Conservation (phyloP, 2,329 filamentous ascomycete genomes). For the Xylaria sp. region DNA sequence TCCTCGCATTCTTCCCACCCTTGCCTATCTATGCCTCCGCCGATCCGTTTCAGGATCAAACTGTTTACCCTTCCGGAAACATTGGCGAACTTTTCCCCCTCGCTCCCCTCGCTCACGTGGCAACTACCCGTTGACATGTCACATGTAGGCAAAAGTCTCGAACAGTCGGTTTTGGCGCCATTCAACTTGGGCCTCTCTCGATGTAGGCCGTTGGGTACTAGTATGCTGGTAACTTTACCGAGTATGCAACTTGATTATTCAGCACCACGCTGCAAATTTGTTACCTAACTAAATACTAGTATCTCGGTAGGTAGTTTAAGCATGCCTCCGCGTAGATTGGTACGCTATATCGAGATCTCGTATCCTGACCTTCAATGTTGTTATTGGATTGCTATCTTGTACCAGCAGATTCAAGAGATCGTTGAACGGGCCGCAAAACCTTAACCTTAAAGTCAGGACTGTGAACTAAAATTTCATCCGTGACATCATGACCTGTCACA, state of each 20-base stretch:
- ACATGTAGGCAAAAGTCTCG: conserved; percentile 20
- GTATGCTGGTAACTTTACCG: too few relatives aligned
- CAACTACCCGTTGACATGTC: conserved; percentile 23
- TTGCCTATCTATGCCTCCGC: conserved; percentile 9
- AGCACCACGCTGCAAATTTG: not conserved
- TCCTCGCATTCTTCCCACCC: conserved; percentile 7
- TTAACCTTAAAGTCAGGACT: not conserved
- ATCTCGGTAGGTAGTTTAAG: too few relatives aligned
- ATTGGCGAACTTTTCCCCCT: not conserved
- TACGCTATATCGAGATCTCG: not conserved
- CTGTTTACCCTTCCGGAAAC: not conserved
- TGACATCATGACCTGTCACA: too few relatives aligned
- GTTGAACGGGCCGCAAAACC: not conserved
- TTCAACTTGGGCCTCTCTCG: not conserved
- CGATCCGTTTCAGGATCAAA: conserved; percentile 35
- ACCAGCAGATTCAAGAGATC: not conserved
- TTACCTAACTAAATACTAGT: too few relatives aligned
- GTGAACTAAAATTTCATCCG: too few relatives aligned
- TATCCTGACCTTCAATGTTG: not conserved
- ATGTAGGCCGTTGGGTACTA: not conserved
- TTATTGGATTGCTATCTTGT: not conserved
- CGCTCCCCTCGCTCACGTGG: conserved; percentile 24
- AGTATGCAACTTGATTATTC: conserved; percentile 2
- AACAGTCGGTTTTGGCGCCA: conserved; percentile 12
- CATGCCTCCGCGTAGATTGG: too few relatives aligned